phyloP scores from a whole-genome alignment of 148 eudicot species.

The Chenopodium berlandieri region DNA sequence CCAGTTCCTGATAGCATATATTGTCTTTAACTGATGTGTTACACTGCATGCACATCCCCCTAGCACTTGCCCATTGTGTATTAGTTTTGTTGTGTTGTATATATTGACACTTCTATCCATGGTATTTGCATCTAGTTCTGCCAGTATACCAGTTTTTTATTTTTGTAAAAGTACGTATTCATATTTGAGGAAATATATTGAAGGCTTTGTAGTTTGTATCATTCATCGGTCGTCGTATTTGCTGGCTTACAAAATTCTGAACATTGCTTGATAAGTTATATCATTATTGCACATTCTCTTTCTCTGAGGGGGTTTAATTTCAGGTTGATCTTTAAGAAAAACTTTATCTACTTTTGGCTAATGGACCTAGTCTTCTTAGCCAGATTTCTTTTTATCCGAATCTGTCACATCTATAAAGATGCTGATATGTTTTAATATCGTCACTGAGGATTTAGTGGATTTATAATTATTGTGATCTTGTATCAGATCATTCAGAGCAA shows the following conservation, averaged over 20 bases:
- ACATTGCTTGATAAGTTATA: neutral
- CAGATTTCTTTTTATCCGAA: neutral
- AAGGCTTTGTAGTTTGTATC: neutral
- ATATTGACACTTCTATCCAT: neutral
- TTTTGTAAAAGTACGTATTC: neutral
- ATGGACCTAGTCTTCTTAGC: neutral
- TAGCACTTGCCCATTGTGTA: neutral
- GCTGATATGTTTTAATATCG: neutral
- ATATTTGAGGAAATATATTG: neutral
- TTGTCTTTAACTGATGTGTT: neutral
- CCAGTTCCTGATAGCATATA: neutral
- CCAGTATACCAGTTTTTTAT: neutral
- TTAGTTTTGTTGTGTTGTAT: neutral
- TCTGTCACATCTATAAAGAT: neutral
- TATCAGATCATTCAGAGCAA: constrained; percentile 48
- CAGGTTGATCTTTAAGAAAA: neutral
- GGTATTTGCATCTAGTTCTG: neutral
- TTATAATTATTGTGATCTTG: constrained; percentile 14
- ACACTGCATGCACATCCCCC: neutral
- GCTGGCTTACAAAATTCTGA: neutral
- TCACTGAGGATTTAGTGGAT: neutral
- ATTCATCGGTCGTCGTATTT: neutral
- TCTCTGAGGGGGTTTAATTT: neutral
- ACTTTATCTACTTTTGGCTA: neutral
- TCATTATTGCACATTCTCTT: neutral